Conservation (phyloP, 2,329 filamentous ascomycete species). For the Scedosporium aurantiacum region DNA sequence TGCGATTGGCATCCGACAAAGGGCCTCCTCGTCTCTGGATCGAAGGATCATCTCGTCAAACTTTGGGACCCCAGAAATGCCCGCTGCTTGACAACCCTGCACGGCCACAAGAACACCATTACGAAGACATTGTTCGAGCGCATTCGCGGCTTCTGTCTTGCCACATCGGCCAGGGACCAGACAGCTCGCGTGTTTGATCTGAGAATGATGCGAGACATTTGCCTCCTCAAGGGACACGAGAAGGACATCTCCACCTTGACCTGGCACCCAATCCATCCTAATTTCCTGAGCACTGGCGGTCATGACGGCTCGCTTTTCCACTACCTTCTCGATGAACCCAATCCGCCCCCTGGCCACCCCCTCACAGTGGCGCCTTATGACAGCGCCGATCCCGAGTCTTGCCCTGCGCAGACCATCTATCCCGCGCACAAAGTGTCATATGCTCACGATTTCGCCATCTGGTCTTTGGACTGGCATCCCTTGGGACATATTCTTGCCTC, state of each 20-base stretch:
- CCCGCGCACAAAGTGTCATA: slow-evolving; percentile 79
- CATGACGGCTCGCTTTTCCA: slow-evolving; percentile 84
- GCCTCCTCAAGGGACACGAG: slow-evolving; percentile 84
- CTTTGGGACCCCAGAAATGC: slow-evolving; percentile 94
- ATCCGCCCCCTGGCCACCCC: slow-evolving; percentile 63
- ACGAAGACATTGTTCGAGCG: slow-evolving; percentile 87
- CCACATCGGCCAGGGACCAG: slow-evolving; percentile 86
- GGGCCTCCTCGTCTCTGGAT: slow-evolving; percentile 86
- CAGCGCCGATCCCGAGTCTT: slow-evolving; percentile 64
- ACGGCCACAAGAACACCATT: slow-evolving; percentile 95
- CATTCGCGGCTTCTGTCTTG: slow-evolving; percentile 71
- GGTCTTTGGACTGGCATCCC: slow-evolving; percentile 97
- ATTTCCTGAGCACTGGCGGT: slow-evolving; percentile 80
- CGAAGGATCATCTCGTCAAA: slow-evolving; percentile 95
- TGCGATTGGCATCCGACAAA: slow-evolving; percentile 98
- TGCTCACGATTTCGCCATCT: slow-evolving; percentile 91
- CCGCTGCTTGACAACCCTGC: slow-evolving; percentile 82
- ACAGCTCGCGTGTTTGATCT: slow-evolving; percentile 90
- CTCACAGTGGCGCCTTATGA: slow-evolving; percentile 75
- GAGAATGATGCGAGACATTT: slow-evolving; percentile 96
- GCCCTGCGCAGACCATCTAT: slow-evolving; percentile 80
- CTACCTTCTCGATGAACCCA: slow-evolving; percentile 92
- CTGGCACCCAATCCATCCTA: slow-evolving; percentile 90
- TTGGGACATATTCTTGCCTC: slow-evolving; percentile 90
- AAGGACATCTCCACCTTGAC: slow-evolving; percentile 88